Percentiles rank a stretch among this genome's conserved stretches.
Conservation (phyloP, 73 alveolate genomes). For the Paramecium primaurelia region DNA sequence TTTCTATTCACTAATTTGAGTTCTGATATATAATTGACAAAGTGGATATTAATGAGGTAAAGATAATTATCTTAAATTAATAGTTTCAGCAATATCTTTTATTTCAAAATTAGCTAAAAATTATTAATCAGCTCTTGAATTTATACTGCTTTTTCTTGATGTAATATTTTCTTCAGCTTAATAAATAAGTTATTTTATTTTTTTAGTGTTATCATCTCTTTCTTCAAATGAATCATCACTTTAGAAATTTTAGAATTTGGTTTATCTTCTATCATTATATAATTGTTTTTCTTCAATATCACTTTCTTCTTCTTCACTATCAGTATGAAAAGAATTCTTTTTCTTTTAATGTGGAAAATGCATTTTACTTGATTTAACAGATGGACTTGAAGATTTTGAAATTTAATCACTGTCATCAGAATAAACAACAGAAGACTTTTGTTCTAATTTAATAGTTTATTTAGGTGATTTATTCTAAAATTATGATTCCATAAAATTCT, state of each 20-base stretch:
- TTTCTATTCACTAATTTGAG: background rate
- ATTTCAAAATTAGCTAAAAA: background rate
- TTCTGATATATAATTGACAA: background rate
- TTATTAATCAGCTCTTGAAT: background rate
- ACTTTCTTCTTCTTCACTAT: constrained; percentile 1
- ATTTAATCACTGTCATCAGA: constrained; percentile 4
- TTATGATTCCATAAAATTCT: background rate
- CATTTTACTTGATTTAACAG: background rate
- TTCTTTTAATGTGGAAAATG: background rate
- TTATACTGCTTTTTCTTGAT: background rate
- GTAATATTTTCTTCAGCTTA: background rate
- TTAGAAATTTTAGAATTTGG: background rate
- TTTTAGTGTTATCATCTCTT: background rate
- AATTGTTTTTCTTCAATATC: constrained; percentile 36
- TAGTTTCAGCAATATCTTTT: background rate
- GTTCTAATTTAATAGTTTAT: background rate
- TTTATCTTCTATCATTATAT: background rate
- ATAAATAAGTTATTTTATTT: background rate
- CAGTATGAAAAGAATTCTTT: background rate
- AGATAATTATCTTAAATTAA: background rate
- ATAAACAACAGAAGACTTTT: background rate
- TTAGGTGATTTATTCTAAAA: background rate
- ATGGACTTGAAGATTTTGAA: background rate
- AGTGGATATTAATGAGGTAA: background rate
- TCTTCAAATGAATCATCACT: constrained; percentile 17